A percentile compares a stretch with the other conserved stretches of the same genome.
These are phyloP conservation scores for Iris macrosiphon DNA, from an alignment of 106 monocot species.

Conservation along the genomic window DNA sequence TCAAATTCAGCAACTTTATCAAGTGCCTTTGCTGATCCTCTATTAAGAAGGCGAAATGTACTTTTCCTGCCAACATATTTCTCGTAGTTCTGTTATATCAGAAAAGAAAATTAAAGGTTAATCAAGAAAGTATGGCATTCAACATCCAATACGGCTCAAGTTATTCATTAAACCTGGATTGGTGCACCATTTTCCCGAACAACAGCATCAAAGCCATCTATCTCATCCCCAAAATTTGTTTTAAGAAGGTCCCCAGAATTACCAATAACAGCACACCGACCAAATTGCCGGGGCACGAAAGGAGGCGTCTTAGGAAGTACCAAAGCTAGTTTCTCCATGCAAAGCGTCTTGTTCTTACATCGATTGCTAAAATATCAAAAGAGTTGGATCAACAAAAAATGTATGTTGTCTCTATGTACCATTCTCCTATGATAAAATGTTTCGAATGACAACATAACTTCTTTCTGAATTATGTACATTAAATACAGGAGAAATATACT, in stretches of 20 bases:
- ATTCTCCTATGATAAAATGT: too few relatives aligned
- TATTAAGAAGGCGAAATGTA: conserved; percentile 95
- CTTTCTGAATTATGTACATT: too few relatives aligned
- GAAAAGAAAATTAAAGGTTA: background rate
- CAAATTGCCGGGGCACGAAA: conserved; percentile 70
- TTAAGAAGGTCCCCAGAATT: conserved; percentile 99
- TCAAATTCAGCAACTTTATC: conserved; percentile 97
- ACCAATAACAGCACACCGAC: conserved; percentile 91
- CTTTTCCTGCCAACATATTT: conserved; percentile 83
- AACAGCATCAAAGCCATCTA: conserved; percentile 94
- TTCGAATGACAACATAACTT: too few relatives aligned
- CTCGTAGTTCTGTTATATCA: conserved; percentile 66
- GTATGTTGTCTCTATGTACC: background rate
- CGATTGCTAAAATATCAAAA: conserved; percentile 37
- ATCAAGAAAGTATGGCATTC: background rate
- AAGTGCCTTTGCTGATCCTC: conserved; percentile 99
- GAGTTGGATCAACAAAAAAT: background rate
- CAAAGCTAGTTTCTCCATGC: conserved; percentile 83
- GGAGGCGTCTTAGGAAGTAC: conserved; percentile 90
- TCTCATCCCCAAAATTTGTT: conserved; percentile 94
- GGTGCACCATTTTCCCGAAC: conserved; percentile 98
- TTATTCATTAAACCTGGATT: conserved; percentile 47
- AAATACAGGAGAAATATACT: too few relatives aligned
- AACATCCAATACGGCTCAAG: background rate
- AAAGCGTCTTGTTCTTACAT: conserved; percentile 77